Evolutionary conservation across 1,284 basidiomycete genomes (phyloP).

Genomic region (Irpex rosettiformis): DNA sequence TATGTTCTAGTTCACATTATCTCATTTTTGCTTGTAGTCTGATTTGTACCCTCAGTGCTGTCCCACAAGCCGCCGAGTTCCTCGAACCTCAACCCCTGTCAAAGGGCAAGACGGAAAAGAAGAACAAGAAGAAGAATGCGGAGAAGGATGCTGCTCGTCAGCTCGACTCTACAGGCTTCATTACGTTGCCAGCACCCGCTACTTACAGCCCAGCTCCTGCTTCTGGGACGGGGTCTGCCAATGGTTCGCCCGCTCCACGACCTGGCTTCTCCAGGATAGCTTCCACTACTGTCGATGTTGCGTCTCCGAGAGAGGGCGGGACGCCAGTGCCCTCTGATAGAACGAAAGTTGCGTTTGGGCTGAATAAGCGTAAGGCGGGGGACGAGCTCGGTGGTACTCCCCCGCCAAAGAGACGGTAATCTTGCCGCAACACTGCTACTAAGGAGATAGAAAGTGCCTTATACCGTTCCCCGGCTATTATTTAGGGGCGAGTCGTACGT

Average conservation of each 20-base stretch:
- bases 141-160: slow-evolving; percentile 43
- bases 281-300: slow-evolving; percentile 42
- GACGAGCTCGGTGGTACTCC: slow-evolving; percentile 53
- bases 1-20: slow-evolving; percentile 43
- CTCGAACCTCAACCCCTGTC: slow-evolving; percentile 71
- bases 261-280: slow-evolving; percentile 77
- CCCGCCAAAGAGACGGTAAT: slow-evolving; percentile 38
- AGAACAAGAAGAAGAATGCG: slow-evolving; percentile 74
- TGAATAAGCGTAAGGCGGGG: slow-evolving; percentile 75
- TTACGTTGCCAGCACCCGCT: slow-evolving; percentile 61
- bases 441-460: neutral
- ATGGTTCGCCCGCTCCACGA: slow-evolving; percentile 62
- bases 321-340: slow-evolving; percentile 60
- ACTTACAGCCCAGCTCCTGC: slow-evolving; percentile 46
- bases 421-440: neutral
- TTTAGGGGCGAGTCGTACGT: too few relatives aligned
- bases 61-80: slow-evolving; percentile 76
- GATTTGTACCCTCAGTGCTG: slow-evolving; percentile 47
- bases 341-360: slow-evolving; percentile 71
- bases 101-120: slow-evolving; percentile 74
- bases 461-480: too few relatives aligned
- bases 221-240: slow-evolving; percentile 32
- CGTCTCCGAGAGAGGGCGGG: slow-evolving; percentile 36
- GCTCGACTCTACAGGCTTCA: slow-evolving; percentile 58
- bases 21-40: slow-evolving; percentile 13